A percentile compares a stretch with the other conserved stretches of the same genome.
phyloP scores from a whole-genome alignment of 257 asterid genomes.

The Voacanga thouarsii region DNA sequence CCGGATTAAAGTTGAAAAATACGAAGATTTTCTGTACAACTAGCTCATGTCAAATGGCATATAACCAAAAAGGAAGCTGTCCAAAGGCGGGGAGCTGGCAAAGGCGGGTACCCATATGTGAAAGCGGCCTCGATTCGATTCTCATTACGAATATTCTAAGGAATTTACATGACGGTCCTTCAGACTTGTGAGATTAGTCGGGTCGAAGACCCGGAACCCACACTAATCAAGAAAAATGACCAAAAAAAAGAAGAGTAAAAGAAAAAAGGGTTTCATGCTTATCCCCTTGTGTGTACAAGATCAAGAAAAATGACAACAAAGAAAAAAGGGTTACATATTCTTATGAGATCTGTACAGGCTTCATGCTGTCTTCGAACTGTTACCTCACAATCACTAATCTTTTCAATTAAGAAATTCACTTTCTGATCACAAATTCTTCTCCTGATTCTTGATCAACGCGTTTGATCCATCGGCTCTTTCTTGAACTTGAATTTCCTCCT shows the following conservation, averaged over 20 bases:
- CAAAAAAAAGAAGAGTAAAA: no score
- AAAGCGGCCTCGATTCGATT: no score
- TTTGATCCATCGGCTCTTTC: slow-evolving; percentile 51
- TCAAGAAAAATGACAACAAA: not conserved
- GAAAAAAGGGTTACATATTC: not conserved
- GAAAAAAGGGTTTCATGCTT: no score
- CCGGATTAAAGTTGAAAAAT: not conserved
- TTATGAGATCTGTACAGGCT: not conserved
- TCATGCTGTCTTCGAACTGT: not conserved
- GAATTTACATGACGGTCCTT: no score
- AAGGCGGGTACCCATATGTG: no score
- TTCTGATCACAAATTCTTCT: slow-evolving; percentile 59
- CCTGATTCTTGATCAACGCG: slow-evolving; percentile 54
- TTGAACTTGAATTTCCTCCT: slow-evolving; percentile 24
- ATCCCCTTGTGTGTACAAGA: slow-evolving; percentile 14
- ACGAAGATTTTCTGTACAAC: not conserved
- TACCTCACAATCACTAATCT: not conserved
- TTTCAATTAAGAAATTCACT: slow-evolving; percentile 17
- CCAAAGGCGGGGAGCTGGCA: no score
- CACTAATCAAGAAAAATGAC: no score
- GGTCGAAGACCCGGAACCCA: no score
- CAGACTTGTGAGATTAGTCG: no score
- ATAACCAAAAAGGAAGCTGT: not conserved
- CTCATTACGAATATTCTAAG: no score
- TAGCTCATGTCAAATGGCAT: not conserved